Evolutionary conservation across 2,329 filamentous ascomycete species (phyloP), one percentile per base, ranked within the genome.

Genomic region (Claviceps fusiformis): DNA sequence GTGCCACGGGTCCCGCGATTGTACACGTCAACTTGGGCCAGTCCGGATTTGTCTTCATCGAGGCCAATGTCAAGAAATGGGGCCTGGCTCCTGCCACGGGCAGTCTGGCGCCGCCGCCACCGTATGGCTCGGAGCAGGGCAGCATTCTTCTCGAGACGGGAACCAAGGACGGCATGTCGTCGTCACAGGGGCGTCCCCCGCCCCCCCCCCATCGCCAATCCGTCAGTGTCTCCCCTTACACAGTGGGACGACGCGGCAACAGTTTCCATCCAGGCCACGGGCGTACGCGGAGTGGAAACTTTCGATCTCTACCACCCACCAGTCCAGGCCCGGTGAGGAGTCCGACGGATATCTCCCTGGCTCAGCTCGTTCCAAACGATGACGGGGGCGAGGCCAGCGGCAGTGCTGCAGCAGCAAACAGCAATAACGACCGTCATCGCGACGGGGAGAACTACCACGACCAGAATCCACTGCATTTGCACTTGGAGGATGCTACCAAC

Each of bases 1-100:
- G 93, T 47, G 91, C 93, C 56, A 96, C 93, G 66, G 93, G 93
- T 0, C 93, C 93, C 17, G 91, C 89, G 64, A 85, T 85, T 37
- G 82, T 98, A 1, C 92, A 98, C 67, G 93, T 97, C 67, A 98
- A 98, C 69, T 95, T 98, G 68, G 93, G 93, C 8, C 93, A 98
- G 68, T 89, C 93, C 65, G 93, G 93, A 39, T 98, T 97, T 66
- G 93, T 98, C 51, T 98, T 97, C 66, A 97, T 98, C 63, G 93
- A 98, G 71, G 93, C 92, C 59, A 98, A 98, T 65, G 93, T 98
- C 58, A 98, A 98, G 82, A 98, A 97, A 76, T 98, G 93, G 93
- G 93, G 93, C 2, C 75, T 98, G 55, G 93, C 93, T 50, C 93
- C 93, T 5, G 95, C 95, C 80, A 96, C 89, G 1, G 93, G 93